A percentile compares a stretch with the other conserved stretches of the same genome.
Conservation (phyloP, 768 basidiomycete species). For the Ephemerocybe angulata region DNA sequence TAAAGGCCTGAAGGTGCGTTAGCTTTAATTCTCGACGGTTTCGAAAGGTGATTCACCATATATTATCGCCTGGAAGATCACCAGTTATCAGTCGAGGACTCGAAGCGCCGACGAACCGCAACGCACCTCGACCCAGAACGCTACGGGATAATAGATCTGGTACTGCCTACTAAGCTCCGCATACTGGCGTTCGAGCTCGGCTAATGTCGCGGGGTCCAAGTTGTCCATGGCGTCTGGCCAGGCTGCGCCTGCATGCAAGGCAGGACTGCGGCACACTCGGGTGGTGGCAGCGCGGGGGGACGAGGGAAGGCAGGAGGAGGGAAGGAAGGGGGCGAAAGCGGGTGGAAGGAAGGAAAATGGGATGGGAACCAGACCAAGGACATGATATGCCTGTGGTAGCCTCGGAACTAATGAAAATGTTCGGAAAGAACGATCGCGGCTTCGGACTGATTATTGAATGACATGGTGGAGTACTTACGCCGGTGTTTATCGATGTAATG, state of each 20-base stretch:
- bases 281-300: neutral
- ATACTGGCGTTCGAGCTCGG: neutral
- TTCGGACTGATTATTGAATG: no score
- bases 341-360: neutral
- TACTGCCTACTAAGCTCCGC: slow-evolving; percentile 4
- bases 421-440: no score
- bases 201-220: neutral
- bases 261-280: neutral
- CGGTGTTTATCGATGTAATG: no score
- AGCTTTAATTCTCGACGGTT: neutral
- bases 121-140: slow-evolving; percentile 10
- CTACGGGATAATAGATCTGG: slow-evolving; percentile 6
- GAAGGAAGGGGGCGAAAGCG: neutral
- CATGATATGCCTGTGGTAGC: neutral
- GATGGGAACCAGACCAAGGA: neutral
- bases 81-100: no score
- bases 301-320: no score
- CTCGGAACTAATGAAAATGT: neutral
- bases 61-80: neutral
- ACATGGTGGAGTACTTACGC: no score
- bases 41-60: neutral
- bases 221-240: neutral
- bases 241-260: neutral
- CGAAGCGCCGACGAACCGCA: neutral
- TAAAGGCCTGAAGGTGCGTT: slow-evolving; percentile 1